Conservation (phyloP, 1,284 basidiomycete genomes). For the Heimioporus retisporus region DNA sequence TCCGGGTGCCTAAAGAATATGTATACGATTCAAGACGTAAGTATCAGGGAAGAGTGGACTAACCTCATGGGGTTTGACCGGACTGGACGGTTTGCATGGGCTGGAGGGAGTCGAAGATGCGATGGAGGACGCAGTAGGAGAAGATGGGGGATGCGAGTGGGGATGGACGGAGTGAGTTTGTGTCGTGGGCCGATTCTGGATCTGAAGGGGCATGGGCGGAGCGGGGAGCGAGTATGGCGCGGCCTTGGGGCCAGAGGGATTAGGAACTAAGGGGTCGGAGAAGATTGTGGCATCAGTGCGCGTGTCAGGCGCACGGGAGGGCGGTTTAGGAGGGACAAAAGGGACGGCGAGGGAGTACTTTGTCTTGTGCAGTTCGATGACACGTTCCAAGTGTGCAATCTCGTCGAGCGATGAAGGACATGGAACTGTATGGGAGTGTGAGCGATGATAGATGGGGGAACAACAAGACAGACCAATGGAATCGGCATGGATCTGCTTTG, state of each 20-base stretch:
- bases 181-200: slow-evolving; percentile 12
- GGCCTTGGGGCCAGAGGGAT: neutral
- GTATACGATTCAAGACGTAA: neutral
- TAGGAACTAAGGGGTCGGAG: slow-evolving; percentile 1
- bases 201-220: slow-evolving; percentile 22
- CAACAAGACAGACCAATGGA: slow-evolving; percentile 49
- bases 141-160: slow-evolving; percentile 24
- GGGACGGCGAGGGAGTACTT: slow-evolving; percentile 58
- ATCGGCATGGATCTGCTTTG: slow-evolving; percentile 59
- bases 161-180: neutral
- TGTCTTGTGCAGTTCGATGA: slow-evolving; percentile 62
- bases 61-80: slow-evolving; percentile 23
- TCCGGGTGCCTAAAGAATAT: slow-evolving; percentile 6
- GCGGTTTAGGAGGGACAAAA: slow-evolving; percentile 50
- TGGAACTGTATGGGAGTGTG: slow-evolving; percentile 41
- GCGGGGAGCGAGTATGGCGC: slow-evolving; percentile 25
- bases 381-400: slow-evolving; percentile 64
- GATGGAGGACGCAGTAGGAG: slow-evolving; percentile 32
- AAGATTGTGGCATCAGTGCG: slow-evolving; percentile 21
- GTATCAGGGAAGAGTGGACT: neutral
- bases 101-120: slow-evolving; percentile 42
- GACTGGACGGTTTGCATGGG: slow-evolving; percentile 36
- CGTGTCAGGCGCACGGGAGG: slow-evolving; percentile 12
- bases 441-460: neutral
- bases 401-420: slow-evolving; percentile 69